Conservation (phyloP, 345 rosid species). For the Combretum micranthum region DNA sequence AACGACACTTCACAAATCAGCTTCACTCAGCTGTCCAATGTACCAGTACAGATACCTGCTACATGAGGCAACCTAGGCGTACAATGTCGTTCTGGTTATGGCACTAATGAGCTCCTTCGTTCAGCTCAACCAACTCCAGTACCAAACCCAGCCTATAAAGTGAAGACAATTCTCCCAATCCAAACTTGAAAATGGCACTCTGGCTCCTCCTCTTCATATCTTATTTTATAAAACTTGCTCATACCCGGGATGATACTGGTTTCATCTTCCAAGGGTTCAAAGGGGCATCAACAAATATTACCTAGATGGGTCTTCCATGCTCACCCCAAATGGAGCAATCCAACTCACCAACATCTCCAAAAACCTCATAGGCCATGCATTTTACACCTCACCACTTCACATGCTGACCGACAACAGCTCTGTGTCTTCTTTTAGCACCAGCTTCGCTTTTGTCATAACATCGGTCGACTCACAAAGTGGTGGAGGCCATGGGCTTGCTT, state of each 20-base stretch:
- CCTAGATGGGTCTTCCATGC: background rate
- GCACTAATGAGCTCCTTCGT: too few relatives aligned
- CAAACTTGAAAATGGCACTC: background rate
- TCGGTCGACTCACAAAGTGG: too few relatives aligned
- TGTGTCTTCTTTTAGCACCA: background rate
- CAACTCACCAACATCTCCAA: background rate
- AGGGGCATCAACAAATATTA: background rate
- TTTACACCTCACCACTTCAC: background rate
- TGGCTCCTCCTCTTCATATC: background rate
- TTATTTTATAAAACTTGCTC: background rate
- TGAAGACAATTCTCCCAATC: too few relatives aligned
- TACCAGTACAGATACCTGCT: too few relatives aligned
- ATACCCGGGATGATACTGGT: background rate
- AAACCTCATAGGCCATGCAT: background rate
- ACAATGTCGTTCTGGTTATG: too few relatives aligned
- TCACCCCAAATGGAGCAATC: conserved; percentile 1
- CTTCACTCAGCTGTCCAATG: too few relatives aligned
- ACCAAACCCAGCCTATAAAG: too few relatives aligned
- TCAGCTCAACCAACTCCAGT: too few relatives aligned
- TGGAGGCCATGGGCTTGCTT: conserved; percentile 2
- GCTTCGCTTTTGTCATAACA: background rate
- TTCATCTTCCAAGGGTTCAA: conserved; percentile 4
- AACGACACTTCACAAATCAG: too few relatives aligned
- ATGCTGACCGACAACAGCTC: background rate
- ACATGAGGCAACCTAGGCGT: too few relatives aligned